Base-by-base conservation (phyloP, 2,329 filamentous ascomycete genomes). In the Tolypocladium album region DNA sequence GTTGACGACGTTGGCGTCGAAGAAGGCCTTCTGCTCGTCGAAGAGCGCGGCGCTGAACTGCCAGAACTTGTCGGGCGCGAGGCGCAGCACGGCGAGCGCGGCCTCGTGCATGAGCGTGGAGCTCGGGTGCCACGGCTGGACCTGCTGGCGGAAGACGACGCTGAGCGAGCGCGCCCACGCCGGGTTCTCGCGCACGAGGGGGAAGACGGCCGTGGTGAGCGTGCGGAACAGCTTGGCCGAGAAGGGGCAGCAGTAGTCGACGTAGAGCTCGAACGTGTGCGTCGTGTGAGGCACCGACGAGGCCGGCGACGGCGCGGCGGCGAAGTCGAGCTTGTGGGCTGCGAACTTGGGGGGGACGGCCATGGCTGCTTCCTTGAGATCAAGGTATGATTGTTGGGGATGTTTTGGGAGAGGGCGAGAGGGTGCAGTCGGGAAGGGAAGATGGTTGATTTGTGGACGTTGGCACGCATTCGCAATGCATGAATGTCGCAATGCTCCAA, bases 81-180 rank as follows among this genome's bases (percentile, higher is more conserved):
- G 74, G 58, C 82, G 83, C 66, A 93, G 81, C 1, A 97, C 90
- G 3, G 92, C 93, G 39, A 91, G 82, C 4, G 80, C 92, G 39
- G 92, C 89, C 81, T 97, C 93, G 77, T 93, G 90, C 60, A 84
- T 80, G 13, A 92, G 81, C 8, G 88, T 92, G 47, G 86, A 92
- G 24, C 88, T 91, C 1, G 93, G 93, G 76, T 97, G 92, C 93
- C 93, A 96, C 17, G 92, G 91, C 77, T 96, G 92, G 68, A 97
- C 85, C 72, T 96, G 92, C 72, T 93, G 92, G 57, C 92, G 88
- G 79, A 97, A 90, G 69, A 97, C 83, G 66, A 96, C 79, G 67
- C 89, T 82, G 3, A 96, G 76, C 62, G 80, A 81, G 61, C 78
- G 66, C 17, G 78, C 72, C 71, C 78, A 79, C 31, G 76, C 67